Evolutionary conservation across 352 stramenopile genomes (phyloP).

Genomic region (Saprolegnia diclina): DNA sequence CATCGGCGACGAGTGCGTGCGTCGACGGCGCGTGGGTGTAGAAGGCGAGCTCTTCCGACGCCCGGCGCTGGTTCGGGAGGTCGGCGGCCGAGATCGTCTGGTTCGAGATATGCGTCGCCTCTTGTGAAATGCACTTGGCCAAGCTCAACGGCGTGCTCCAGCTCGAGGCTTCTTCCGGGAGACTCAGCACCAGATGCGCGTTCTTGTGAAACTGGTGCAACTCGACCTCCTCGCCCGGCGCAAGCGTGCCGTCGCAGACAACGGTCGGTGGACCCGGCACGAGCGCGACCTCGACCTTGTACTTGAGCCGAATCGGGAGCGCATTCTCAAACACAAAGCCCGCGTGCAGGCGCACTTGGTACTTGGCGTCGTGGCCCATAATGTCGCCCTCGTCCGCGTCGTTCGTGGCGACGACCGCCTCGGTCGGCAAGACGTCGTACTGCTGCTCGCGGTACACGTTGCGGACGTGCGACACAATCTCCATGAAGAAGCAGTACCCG

Average conservation of each 20-base stretch:
- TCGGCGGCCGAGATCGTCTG: conserved; percentile 25
- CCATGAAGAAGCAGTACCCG: conserved; percentile 83
- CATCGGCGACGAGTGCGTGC: not conserved
- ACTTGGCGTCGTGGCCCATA: conserved; percentile 63
- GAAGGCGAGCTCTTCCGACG: conserved; percentile 26
- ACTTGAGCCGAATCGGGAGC: conserved; percentile 78
- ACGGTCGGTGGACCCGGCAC: not conserved
- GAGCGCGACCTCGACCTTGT: conserved; percentile 48
- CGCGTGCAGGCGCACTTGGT: conserved; percentile 78
- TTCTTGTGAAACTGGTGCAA: conserved; percentile 80
- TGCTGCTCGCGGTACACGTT: conserved; percentile 87
- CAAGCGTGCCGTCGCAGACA: conserved; percentile 46
- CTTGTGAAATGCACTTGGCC: conserved; percentile 75
- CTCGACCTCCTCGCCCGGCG: conserved; percentile 74
- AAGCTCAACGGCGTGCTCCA: conserved; percentile 67
- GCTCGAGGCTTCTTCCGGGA: conserved; percentile 83
- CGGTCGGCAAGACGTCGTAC: conserved; percentile 51
- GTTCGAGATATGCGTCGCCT: conserved; percentile 48
- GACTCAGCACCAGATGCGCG: conserved; percentile 56
- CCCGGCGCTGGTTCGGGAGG: conserved; percentile 14
- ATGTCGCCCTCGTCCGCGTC: conserved; percentile 35
- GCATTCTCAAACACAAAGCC: conserved; percentile 86
- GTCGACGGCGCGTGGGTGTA: not conserved
- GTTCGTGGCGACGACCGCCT: not conserved
- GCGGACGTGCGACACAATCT: conserved; percentile 69